phyloP scores from a whole-genome alignment of 2,329 filamentous ascomycete genomes.

The Aspergillus caelatus region DNA sequence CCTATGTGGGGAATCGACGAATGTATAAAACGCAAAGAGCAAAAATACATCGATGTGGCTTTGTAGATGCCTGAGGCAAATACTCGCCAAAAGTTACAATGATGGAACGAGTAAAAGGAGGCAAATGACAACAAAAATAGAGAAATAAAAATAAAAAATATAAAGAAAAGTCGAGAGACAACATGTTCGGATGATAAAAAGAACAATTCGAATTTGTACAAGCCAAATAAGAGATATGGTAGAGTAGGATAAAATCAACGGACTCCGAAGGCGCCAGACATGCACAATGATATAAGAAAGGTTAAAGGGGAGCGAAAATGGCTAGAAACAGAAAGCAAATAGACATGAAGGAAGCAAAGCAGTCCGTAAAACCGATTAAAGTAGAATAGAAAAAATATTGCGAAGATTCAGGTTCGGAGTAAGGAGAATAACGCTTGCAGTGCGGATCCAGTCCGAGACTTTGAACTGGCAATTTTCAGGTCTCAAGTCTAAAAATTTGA shows the following conservation, averaged over 20 bases:
- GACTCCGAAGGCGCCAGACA: conserved; percentile 31
- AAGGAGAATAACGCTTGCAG: conserved; percentile 13
- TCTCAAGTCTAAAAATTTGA: background rate
- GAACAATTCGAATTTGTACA: conserved; percentile 19
- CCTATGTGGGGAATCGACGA: conserved; percentile 17
- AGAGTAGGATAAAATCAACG: conserved; percentile 17
- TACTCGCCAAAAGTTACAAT: conserved; percentile 15
- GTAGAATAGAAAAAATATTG: background rate
- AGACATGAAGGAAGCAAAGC: background rate
- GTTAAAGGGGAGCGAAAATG: background rate
- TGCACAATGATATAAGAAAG: conserved; percentile 23
- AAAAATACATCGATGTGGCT: conserved; percentile 17
- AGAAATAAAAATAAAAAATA: conserved; percentile 2
- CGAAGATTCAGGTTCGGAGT: conserved; percentile 6
- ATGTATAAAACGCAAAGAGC: conserved; percentile 3
- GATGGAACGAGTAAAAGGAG: background rate
- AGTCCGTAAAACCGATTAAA: background rate
- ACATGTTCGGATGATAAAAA: conserved; percentile 19
- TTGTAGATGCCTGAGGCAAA: conserved; percentile 15
- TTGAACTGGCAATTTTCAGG: conserved; percentile 4
- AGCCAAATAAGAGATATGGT: conserved; percentile 15
- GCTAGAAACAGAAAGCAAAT: conserved; percentile 6
- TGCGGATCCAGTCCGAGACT: conserved; percentile 24
- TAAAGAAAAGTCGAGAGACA: conserved; percentile 5
- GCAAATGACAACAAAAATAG: conserved; percentile 12